Base-by-base conservation (phyloP, 805 yeast species). In the Saccharomyces mikatae region DNA sequence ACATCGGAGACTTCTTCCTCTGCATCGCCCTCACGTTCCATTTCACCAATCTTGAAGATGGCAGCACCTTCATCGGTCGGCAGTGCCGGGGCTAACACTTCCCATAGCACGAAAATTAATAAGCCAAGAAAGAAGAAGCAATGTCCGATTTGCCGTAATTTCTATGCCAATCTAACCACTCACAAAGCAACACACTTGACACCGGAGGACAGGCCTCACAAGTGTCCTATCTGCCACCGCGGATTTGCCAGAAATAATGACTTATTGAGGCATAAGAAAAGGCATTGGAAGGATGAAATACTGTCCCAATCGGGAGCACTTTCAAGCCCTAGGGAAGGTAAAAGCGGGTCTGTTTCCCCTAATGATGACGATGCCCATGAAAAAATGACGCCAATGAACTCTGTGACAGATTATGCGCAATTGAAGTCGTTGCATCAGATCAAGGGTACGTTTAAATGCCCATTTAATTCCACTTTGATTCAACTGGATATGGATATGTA, bases 211-310 rank as follows among this genome's bases (percentile, higher is more conserved):
- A 77, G 95, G 56, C 96, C 96, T 0, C 92, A 84, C 66, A 75
- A 82, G 48, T 90, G 97, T 70, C 76, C 80, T 46, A 80, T 83
- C 32, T 90, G 97, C 69, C 76, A 80, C 46, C 80, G 96, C 56
- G 96, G 96, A 2, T 90, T 90, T 71, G 88, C 94, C 14, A 77
- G 97, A 56, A 85, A 91, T 47, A 91, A 91, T 67, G 97, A 90
- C 68, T 74, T 91, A 60, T 80, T 85, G 59, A 78, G 97, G 57
- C 97, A 90, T 68, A 82, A 84, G 62, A 89, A 88, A 70, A 80
- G 92, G 55, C 97, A 90, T 69, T 80, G 90, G 78, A 86, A 86
- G 60, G 92, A 86, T 61, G 66, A 64, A 36, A 55, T 56, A n/a
- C 49, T 36, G 44, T 36, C 44, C 4, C 44, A 36, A 21, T 36